A percentile compares a stretch with the other conserved stretches of the same genome.
phyloP scores from a whole-genome alignment of 202 grass and related monocot genomes.

The Dendrocalamus latiflorus region DNA sequence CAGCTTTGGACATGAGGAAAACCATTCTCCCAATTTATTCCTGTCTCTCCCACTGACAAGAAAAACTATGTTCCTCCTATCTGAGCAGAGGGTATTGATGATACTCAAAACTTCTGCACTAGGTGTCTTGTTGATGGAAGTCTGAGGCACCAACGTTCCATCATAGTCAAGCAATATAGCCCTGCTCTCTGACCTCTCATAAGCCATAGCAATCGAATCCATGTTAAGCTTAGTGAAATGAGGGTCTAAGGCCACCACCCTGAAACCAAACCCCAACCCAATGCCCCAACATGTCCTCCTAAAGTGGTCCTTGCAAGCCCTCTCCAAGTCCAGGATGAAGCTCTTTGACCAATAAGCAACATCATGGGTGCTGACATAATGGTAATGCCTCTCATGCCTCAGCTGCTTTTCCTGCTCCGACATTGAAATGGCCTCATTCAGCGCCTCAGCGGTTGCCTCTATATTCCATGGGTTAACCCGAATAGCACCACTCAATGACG shows the following conservation, averaged over 20 bases:
- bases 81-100: conserved; percentile 75
- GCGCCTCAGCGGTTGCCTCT: conserved; percentile 76
- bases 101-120: conserved; percentile 53
- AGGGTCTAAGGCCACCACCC: conserved; percentile 83
- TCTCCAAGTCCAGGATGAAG: conserved; percentile 72
- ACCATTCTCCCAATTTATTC: conserved; percentile 70
- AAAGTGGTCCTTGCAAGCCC: conserved; percentile 90
- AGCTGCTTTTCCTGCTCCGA: conserved; percentile 72
- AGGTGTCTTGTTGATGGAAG: conserved; percentile 62
- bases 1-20: conserved; percentile 60
- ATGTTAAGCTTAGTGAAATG: conserved; percentile 88
- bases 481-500: conserved; percentile 89
- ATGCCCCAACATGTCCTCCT: conserved; percentile 80
- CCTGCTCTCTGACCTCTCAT: conserved; percentile 61
- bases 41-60: conserved; percentile 83
- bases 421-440: conserved; percentile 90
- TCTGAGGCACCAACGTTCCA: conserved; percentile 79
- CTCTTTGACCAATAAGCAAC: conserved; percentile 89
- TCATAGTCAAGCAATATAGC: conserved; percentile 94
- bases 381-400: conserved; percentile 94
- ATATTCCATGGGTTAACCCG: conserved; percentile 91
- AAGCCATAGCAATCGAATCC: conserved; percentile 64
- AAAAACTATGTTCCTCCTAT: conserved; percentile 72
- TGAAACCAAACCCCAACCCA: conserved; percentile 86
- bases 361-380: conserved; percentile 80